Evolutionary conservation across 2,329 filamentous ascomycete genomes (phyloP).

Genomic region (Rhynchosporium secalis): DNA sequence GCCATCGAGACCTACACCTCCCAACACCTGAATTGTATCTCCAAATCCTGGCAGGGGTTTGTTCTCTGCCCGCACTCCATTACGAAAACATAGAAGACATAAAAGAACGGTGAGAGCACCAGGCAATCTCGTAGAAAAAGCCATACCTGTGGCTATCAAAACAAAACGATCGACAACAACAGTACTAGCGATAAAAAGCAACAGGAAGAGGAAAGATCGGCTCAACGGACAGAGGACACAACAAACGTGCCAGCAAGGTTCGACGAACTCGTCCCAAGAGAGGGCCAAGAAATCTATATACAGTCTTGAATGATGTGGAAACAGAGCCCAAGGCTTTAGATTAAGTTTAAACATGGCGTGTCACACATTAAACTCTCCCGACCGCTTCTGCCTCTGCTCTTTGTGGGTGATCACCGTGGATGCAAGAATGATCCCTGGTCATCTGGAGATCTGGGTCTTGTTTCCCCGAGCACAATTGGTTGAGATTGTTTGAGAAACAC

Average conservation of each 20-base stretch:
- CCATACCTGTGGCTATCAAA: conserved; percentile 23
- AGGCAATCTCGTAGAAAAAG: conserved; percentile 23
- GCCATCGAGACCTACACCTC: conserved; percentile 21
- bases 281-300: conserved; percentile 10
- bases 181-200: background rate
- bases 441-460: conserved; percentile 15
- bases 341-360: conserved; percentile 3
- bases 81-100: conserved; percentile 22
- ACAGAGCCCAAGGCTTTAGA: conserved; percentile 6
- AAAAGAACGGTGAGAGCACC: conserved; percentile 24
- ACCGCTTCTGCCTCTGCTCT: background rate
- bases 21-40: conserved; percentile 24
- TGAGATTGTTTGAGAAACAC: conserved; percentile 19
- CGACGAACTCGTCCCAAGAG: conserved; percentile 1
- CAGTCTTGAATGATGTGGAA: background rate
- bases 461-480: conserved; percentile 5
- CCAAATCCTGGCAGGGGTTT: conserved; percentile 25
- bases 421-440: conserved; percentile 6
- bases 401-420: background rate
- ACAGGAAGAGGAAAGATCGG: background rate
- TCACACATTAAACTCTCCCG: conserved; percentile 3
- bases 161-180: conserved; percentile 11
- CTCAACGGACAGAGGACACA: background rate
- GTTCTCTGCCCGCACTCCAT: conserved; percentile 23
- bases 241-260: conserved; percentile 3